Evolutionary conservation across 805 yeast species (phyloP).

Genomic region (Candida morakotiae): DNA sequence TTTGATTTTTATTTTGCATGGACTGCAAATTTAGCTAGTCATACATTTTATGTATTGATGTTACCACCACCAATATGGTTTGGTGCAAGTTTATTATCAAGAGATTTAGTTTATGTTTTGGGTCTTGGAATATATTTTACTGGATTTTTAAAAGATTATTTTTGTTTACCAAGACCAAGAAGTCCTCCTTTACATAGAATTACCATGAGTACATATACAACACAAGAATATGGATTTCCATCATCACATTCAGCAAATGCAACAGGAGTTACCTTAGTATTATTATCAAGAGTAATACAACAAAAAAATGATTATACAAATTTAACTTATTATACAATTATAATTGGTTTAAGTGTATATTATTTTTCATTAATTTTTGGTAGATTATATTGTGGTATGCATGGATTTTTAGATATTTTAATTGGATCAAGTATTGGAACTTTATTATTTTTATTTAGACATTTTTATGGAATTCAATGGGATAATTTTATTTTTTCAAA

Average conservation of each 20-base stretch:
- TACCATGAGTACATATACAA: constrained; percentile 86
- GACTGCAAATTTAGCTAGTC: constrained; percentile 88
- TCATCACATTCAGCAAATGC: constrained; percentile 95
- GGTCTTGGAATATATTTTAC: constrained; percentile 70
- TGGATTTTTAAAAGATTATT: constrained; percentile 76
- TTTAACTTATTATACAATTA: constrained; percentile 13
- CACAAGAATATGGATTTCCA: constrained; percentile 94
- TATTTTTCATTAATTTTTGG: constrained; percentile 69
- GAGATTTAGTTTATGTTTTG: constrained; percentile 57
- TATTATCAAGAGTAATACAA: constrained; percentile 13
- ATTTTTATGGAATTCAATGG: constrained; percentile 34
- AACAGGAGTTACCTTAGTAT: constrained; percentile 65
- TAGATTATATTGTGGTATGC: constrained; percentile 95
- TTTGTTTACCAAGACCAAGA: constrained; percentile 88
- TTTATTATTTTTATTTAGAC: constrained; percentile 46
- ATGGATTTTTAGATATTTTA: constrained; percentile 76
- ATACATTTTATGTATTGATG: constrained; percentile 87
- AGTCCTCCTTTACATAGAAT: constrained; percentile 90
- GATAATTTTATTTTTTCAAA: constrained; percentile 39
- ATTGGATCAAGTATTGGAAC: constrained; percentile 67
- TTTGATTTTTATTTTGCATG: constrained; percentile 78
- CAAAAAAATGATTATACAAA: constrained; percentile 10
- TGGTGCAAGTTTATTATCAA: constrained; percentile 52
- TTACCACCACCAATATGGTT: constrained; percentile 84
- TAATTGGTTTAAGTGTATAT: constrained; percentile 38